A percentile compares a stretch with the other conserved stretches of the same genome.
Conservation (phyloP, 106 monocot species). For the Platanthera zijinensis region DNA sequence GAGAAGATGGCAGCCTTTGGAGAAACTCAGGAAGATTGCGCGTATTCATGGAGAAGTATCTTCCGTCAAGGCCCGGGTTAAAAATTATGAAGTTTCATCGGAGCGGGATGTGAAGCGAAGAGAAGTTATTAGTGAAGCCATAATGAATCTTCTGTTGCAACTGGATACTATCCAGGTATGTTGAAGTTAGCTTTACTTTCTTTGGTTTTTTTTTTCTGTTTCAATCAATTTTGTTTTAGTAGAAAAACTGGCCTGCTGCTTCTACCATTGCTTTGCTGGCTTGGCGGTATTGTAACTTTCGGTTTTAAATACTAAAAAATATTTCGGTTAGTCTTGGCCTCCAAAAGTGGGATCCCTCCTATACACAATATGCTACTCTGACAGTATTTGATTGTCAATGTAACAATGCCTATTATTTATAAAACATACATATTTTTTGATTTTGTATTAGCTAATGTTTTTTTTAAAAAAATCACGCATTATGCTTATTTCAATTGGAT, state of each 20-base stretch:
- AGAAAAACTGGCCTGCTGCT: too few species aligned
- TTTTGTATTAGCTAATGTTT: background rate
- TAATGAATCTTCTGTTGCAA: constrained; percentile 76
- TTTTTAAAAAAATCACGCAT: background rate
- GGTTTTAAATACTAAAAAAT: too few species aligned
- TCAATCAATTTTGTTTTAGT: background rate
- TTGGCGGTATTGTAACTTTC: too few species aligned
- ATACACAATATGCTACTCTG: too few species aligned
- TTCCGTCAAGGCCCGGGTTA: constrained; percentile 21
- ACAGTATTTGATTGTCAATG: too few species aligned
- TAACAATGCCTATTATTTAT: too few species aligned
- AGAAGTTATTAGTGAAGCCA: constrained; percentile 37
- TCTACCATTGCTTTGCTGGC: too few species aligned
- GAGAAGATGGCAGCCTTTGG: constrained; percentile 43
- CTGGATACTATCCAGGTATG: constrained; percentile 70
- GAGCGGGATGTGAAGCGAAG: constrained; percentile 27
- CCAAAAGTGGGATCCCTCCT: too few species aligned
- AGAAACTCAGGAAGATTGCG: constrained; percentile 52
- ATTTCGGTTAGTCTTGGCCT: too few species aligned
- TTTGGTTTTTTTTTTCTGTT: background rate
- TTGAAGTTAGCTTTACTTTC: background rate
- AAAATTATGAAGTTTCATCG: constrained; percentile 18
- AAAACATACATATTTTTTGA: background rate
- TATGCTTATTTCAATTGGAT: too few species aligned
- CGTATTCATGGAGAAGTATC: constrained; percentile 19